Conservation (phyloP, 2,329 filamentous ascomycete species). For the Paraphoma chrysanthemicola region DNA sequence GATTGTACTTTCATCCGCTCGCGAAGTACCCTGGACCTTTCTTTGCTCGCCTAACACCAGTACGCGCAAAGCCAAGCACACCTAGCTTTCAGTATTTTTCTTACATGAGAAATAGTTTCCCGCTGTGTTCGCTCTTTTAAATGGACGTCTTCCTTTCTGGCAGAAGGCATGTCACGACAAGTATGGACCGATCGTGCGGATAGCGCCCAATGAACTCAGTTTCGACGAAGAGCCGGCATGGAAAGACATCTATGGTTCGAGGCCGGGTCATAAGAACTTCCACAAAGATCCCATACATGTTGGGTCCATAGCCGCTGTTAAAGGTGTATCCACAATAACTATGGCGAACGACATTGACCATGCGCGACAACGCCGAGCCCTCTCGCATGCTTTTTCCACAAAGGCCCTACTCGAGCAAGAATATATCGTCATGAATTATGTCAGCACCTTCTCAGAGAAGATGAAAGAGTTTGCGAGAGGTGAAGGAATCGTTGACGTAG, state of each 20-base stretch:
- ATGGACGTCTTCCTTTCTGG: slow-evolving; percentile 21
- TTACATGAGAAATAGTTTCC: slow-evolving; percentile 21
- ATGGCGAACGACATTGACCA: slow-evolving; percentile 26
- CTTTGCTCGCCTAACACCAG: slow-evolving; percentile 12
- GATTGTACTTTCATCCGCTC: slow-evolving; percentile 28
- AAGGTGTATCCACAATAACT: slow-evolving; percentile 21
- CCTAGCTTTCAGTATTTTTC: not conserved
- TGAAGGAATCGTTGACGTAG: slow-evolving; percentile 17
- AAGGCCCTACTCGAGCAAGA: slow-evolving; percentile 50
- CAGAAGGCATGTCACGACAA: slow-evolving; percentile 40
- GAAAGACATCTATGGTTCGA: slow-evolving; percentile 32
- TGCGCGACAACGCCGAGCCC: slow-evolving; percentile 23
- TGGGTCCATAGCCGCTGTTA: slow-evolving; percentile 19
- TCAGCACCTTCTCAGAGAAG: slow-evolving; percentile 6
- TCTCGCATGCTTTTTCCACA: slow-evolving; percentile 47
- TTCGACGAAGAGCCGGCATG: slow-evolving; percentile 26
- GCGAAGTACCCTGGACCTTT: slow-evolving; percentile 28
- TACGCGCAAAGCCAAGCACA: not conserved
- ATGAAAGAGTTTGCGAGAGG: slow-evolving; percentile 7
- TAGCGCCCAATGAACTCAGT: slow-evolving; percentile 27
- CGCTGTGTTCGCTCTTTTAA: slow-evolving; percentile 14
- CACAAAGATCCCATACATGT: slow-evolving; percentile 23
- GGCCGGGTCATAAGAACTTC: slow-evolving; percentile 23
- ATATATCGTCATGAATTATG: slow-evolving; percentile 27
- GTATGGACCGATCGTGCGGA: slow-evolving; percentile 36